Base-by-base conservation (phyloP, 805 yeast species). In the Candida odintsovae region DNA sequence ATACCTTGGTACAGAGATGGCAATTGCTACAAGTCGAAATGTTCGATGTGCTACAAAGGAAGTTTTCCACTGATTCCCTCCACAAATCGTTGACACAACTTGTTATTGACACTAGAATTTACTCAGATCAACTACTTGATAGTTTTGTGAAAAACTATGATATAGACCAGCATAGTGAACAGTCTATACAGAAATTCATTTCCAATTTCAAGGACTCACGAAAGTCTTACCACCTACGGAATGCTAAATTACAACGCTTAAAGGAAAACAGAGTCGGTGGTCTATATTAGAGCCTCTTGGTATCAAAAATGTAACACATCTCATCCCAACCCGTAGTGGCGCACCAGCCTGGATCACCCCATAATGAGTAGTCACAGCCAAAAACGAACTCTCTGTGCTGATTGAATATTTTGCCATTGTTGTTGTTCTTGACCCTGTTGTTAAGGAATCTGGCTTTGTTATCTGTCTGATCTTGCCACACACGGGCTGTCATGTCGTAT, bases 251-350 rank as follows among this genome's bases (percentile, higher is more conserved):
- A 41, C 67, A 66, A 35, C 67, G 82, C 23, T 67, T 82, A 68
- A 55, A 59, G n/a, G 64, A 62, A 41, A 50, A 57, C 21, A 49
- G 60, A 41, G 46, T 61, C 1, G 57, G 55, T 35, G 63, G 62
- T 0, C n/a, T 50, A 16, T 47, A 43, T 39, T 29, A 43, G 39
- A 36, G 23, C 45, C 77, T 59, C 56, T 78, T 76, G 1, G 86
- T 78, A 55, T 86, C 90, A 95, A 96, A 94, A 8, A 94, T 76
- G 61, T 85, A 83, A 7, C 90, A 83, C 85, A 88, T 89, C 60
- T 92, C 96, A 68, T 92, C 99, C 96, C 97, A 92, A 2, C 96
- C 97, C 0, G 90, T 83, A 15, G 96, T 83, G 10, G 94, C 95
- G 16, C 85, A 90, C 90, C 94, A 90, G 1, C 97, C 97, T 1